Evolutionary conservation across 768 basidiomycete species (phyloP).

Genomic region (Tricholoma matsutake): DNA sequence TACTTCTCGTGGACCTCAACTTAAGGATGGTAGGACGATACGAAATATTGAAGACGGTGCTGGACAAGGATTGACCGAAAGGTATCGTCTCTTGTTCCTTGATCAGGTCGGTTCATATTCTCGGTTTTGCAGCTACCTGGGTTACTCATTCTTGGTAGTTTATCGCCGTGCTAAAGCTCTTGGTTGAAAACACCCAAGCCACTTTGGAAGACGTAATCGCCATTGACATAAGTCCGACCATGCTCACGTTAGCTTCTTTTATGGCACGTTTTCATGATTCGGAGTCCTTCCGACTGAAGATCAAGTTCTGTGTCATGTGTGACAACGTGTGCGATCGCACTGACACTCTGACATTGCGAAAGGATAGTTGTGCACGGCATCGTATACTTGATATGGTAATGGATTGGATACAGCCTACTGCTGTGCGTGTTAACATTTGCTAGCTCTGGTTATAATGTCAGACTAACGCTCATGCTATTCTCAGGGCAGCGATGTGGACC

Average conservation of each 20-base stretch:
- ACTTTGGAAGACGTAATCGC: conserved; percentile 57
- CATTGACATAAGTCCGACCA: conserved; percentile 60
- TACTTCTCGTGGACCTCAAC: neutral
- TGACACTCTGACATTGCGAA: conserved; percentile 60
- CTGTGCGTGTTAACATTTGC: conserved; percentile 36
- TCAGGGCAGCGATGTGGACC: conserved; percentile 37
- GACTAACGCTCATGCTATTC: neutral
- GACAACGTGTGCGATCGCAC: conserved; percentile 63
- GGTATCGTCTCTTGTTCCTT: conserved; percentile 48
- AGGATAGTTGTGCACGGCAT: conserved; percentile 65
- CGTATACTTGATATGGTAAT: conserved; percentile 72
- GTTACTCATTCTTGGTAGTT: conserved; percentile 41
- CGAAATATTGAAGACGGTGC: conserved; percentile 48
- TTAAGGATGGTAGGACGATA: conserved; percentile 39
- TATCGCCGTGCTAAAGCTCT: conserved; percentile 69
- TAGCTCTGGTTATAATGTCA: neutral
- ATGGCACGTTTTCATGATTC: conserved; percentile 59
- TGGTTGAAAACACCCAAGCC: conserved; percentile 68
- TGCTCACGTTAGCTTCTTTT: conserved; percentile 59
- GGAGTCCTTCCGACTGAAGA: conserved; percentile 59
- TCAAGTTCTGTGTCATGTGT: conserved; percentile 72
- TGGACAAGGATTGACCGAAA: conserved; percentile 39
- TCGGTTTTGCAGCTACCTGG: neutral
- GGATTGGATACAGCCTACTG: conserved; percentile 65
- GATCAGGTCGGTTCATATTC: conserved; percentile 51